Conservation (phyloP, 2,329 filamentous ascomycete species). For the Endocalyx cinctus region DNA sequence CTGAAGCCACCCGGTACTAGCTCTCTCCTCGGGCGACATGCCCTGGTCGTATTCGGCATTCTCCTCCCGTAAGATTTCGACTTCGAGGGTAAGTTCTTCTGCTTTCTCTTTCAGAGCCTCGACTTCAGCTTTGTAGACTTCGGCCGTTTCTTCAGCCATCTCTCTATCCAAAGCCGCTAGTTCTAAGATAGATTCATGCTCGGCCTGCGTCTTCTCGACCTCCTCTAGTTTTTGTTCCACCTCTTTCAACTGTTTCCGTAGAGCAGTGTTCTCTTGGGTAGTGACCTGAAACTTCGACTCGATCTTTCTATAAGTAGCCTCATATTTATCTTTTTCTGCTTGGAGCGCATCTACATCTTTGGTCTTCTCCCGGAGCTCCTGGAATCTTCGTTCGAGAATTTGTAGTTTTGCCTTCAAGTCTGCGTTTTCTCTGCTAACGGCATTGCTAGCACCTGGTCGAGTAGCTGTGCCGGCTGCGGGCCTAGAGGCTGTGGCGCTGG, state of each 20-base stretch:
- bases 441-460: constrained; percentile 40
- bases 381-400: constrained; percentile 79
- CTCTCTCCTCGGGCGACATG: constrained; percentile 82
- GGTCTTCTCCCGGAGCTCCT: constrained; percentile 80
- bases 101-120: constrained; percentile 69
- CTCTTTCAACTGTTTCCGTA: constrained; percentile 75
- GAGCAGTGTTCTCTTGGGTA: constrained; percentile 70
- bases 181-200: constrained; percentile 81
- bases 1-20: constrained; percentile 83
- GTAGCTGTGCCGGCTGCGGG: constrained; percentile 24
- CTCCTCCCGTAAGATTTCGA: constrained; percentile 82
- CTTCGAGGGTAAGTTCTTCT: constrained; percentile 83
- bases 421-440: constrained; percentile 67
- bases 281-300: constrained; percentile 85
- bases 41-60: constrained; percentile 78
- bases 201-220: constrained; percentile 70
- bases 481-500: constrained; percentile 22
- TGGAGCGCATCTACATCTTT: constrained; percentile 74
- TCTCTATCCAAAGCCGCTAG: constrained; percentile 85
- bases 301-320: constrained; percentile 83
- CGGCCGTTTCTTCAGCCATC: constrained; percentile 91
- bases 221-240: constrained; percentile 64
- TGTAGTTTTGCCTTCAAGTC: constrained; percentile 84
- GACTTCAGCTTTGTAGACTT: constrained; percentile 74
- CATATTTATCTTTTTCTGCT: constrained; percentile 71